Conservation (phyloP, 2,329 filamentous ascomycete genomes). For the Nemania sp. region DNA sequence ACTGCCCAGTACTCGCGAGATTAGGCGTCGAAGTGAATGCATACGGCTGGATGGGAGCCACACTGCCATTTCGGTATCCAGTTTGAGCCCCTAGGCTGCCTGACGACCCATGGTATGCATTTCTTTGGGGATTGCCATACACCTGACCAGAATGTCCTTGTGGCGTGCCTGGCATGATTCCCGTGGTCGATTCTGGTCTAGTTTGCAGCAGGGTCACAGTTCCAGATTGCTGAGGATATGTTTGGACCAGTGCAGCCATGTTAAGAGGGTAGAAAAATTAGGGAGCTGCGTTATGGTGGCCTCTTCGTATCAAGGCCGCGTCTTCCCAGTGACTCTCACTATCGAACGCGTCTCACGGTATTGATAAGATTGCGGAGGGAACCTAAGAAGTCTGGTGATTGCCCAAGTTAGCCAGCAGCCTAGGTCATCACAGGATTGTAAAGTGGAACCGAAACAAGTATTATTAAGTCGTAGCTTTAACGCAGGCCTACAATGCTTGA, state of each 20-base stretch:
- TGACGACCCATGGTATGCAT: constrained; percentile 55
- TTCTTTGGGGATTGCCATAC: constrained; percentile 55
- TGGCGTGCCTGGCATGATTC: constrained; percentile 55
- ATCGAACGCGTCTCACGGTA: constrained; percentile 5
- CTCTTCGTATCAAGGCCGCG: constrained; percentile 26
- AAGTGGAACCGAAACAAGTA: background rate
- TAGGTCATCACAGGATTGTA: background rate
- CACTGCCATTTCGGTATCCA: constrained; percentile 58
- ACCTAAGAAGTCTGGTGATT: constrained; percentile 6
- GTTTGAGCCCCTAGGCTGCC: constrained; percentile 47
- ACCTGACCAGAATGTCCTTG: constrained; percentile 56
- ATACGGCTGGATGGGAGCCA: constrained; percentile 71
- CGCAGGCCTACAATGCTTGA: background rate
- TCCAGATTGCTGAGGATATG: constrained; percentile 74
- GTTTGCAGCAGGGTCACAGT: constrained; percentile 77
- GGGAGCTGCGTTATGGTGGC: constrained; percentile 25
- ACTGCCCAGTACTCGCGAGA: constrained; percentile 57
- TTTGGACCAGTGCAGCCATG: constrained; percentile 86
- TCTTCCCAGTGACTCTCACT: constrained; percentile 16
- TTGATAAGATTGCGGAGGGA: constrained; percentile 5
- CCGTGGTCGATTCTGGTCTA: constrained; percentile 66
- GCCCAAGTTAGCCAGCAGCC: constrained; percentile 12
- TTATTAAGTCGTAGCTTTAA: background rate
- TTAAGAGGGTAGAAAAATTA: constrained; percentile 31
- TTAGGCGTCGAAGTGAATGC: constrained; percentile 74